Base-by-base conservation (phyloP, 495 filamentous ascomycete genomes). In the Thermothielavioides terrestris region DNA sequence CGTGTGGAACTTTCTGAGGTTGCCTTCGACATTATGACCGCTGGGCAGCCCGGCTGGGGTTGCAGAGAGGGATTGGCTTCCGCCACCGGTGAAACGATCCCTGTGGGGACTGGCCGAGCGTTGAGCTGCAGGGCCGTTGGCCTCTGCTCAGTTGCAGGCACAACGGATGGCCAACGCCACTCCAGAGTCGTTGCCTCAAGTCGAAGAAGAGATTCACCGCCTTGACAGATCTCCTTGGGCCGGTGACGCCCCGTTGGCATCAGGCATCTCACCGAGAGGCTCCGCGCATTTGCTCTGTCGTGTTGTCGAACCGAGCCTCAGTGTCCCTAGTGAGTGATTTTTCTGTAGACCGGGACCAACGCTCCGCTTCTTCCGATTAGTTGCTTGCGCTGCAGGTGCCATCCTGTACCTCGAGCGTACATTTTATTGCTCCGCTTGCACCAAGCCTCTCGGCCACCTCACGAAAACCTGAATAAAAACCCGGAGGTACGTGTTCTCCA, bases 1-100 rank as follows among this genome's bases (percentile, higher is more conserved):
- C 46, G 52, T 55, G 54, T 46, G 48, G 41, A 35, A 58, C 45
- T 17, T 11, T 36, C 56, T n/a, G 48, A 53, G 50, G 39, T 43
- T 52, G 44, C 37, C 36, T 45, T 15, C 53, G 42, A 20, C 46
- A 35, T 25, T 35, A 30, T 50, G 45, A 48, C 46, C 48, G 39
- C 46, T n/a, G 40, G 49, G 7, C 51, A 10, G 32, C 35, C 52
- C 49, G 55, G n/a, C n/a, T 51, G 52, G 52, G 45, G 32, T 48
- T 46, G 40, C 47, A 50, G 27, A 38, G 23, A 35, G 40, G 43
- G 42, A 31, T 37, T 36, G 36, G 46, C 41, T 45, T 53, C 56
- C 52, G 48, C 35, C 43, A 47, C 38, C 22, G 38, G 37, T 10
- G 21, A 10, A 55, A 23, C 25, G 20, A 14, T 11, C 8, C 34